Percentiles rank a stretch among this genome's conserved stretches.
Evolutionary conservation across 225 moss, liverwort and hornwort genomes (phyloP).

Genomic region (Physcomitrellopsis africana): DNA sequence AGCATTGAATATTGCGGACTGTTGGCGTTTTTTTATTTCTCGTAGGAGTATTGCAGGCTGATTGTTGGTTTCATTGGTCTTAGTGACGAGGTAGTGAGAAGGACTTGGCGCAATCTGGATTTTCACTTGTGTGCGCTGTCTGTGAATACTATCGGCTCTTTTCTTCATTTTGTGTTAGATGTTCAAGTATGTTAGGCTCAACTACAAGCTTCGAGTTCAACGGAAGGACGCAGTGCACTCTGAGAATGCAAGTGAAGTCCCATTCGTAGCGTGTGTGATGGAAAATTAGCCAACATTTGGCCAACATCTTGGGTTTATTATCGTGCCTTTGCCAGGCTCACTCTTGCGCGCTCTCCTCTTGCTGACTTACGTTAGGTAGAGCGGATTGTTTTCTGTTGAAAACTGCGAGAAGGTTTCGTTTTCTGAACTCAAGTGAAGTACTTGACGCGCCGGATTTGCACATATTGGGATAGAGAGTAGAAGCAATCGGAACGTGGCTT

Average conservation of each 20-base stretch:
- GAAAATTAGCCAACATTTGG: slow-evolving; percentile 11
- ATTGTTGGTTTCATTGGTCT: not conserved
- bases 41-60: not conserved
- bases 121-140: slow-evolving; percentile 10
- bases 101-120: not conserved
- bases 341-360: not conserved
- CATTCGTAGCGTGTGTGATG: slow-evolving; percentile 41
- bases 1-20: not conserved
- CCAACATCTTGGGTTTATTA: not conserved
- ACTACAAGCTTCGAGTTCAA: slow-evolving; percentile 58
- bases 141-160: not conserved
- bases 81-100: not conserved
- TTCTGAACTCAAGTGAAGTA: slow-evolving; percentile 8
- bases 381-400: not conserved
- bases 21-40: not conserved
- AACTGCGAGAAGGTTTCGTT: not conserved
- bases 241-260: slow-evolving; percentile 70
- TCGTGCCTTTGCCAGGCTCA: not conserved
- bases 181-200: slow-evolving; percentile 44
- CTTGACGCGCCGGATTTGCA: not conserved
- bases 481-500: no score
- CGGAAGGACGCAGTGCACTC: slow-evolving; percentile 61
- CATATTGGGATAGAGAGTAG: no score
- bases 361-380: not conserved
- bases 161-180: not conserved